phyloP scores from a whole-genome alignment of 139 green algal species.

The Axilococcus clingmanii region DNA sequence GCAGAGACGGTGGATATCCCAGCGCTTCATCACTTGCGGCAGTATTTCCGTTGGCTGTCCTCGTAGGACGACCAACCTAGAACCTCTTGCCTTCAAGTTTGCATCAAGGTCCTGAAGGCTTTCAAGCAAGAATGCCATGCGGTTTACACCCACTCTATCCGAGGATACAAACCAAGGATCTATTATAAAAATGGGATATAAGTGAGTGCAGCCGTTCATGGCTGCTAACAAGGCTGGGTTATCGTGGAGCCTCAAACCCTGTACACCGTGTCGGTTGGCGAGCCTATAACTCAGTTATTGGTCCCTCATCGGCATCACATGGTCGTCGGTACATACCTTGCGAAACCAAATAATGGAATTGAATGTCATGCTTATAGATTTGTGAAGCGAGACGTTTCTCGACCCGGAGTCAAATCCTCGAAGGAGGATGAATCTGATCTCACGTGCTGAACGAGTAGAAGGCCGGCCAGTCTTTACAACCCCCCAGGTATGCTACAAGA shows the following conservation, averaged over 20 bases:
- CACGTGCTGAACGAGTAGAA: too few relatives aligned
- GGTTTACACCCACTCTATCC: slow-evolving; percentile 59
- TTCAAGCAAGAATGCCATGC: slow-evolving; percentile 80
- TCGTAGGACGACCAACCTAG: slow-evolving; percentile 55
- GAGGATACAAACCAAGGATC: slow-evolving; percentile 64
- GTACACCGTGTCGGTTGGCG: too few relatives aligned
- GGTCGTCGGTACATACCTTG: background rate
- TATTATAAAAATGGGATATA: slow-evolving; percentile 80
- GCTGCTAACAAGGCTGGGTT: slow-evolving; percentile 78
- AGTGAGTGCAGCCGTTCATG: slow-evolving; percentile 20
- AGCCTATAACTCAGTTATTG: too few relatives aligned
- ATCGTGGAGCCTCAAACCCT: slow-evolving; percentile 82
- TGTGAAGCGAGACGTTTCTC: too few relatives aligned
- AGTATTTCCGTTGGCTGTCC: slow-evolving; percentile 68
- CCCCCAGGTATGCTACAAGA: too few relatives aligned
- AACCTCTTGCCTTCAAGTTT: slow-evolving; percentile 43
- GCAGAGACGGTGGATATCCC: slow-evolving; percentile 51
- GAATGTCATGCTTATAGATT: too few relatives aligned
- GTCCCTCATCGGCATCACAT: background rate
- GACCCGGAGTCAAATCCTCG: too few relatives aligned
- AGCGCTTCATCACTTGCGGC: slow-evolving; percentile 45
- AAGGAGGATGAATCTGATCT: too few relatives aligned
- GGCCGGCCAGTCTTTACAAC: too few relatives aligned
- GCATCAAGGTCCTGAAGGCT: slow-evolving; percentile 62
- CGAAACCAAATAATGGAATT: too few relatives aligned